These are phyloP conservation scores for Rhodomyrtus tomentosa DNA, from an alignment of 345 rosid species.

Conservation along the genomic window DNA sequence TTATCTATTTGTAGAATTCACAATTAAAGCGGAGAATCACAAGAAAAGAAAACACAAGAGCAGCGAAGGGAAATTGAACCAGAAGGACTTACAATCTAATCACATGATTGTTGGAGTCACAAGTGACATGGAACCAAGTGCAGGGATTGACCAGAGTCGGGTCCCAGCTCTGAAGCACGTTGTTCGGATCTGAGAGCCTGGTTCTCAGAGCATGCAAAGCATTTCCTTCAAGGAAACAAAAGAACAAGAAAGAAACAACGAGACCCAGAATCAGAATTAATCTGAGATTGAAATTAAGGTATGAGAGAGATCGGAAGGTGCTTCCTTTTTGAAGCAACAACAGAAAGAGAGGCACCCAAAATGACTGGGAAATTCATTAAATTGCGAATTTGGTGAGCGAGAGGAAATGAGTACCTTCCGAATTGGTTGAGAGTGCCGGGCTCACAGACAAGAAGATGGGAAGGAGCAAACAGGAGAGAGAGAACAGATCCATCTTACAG, in stretches of 20 bases:
- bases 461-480: conserved; percentile 2
- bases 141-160: conserved; percentile 84
- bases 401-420: conserved; percentile 30
- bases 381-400: not conserved
- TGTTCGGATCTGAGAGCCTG: conserved; percentile 55
- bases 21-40: not conserved
- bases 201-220: conserved; percentile 60
- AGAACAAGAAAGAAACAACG: not conserved
- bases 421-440: conserved; percentile 36
- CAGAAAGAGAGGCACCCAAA: not conserved
- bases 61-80: not conserved
- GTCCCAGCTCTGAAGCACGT: conserved; percentile 83
- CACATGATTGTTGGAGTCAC: conserved; percentile 59
- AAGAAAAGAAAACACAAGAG: not conserved
- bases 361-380: not conserved
- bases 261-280: not conserved
- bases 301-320: not conserved
- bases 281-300: not conserved
- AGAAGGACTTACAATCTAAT: conserved; percentile 36
- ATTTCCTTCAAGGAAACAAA: conserved; percentile 36
- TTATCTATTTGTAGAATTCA: not conserved
- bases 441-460: conserved; percentile 12
- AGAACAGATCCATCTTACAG: not conserved
- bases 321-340: not conserved
- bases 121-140: conserved; percentile 81